Evolutionary conservation across 2,329 filamentous ascomycete genomes (phyloP), one percentile per base, ranked within the genome.

Genomic region (Arachnomyces sp.): DNA sequence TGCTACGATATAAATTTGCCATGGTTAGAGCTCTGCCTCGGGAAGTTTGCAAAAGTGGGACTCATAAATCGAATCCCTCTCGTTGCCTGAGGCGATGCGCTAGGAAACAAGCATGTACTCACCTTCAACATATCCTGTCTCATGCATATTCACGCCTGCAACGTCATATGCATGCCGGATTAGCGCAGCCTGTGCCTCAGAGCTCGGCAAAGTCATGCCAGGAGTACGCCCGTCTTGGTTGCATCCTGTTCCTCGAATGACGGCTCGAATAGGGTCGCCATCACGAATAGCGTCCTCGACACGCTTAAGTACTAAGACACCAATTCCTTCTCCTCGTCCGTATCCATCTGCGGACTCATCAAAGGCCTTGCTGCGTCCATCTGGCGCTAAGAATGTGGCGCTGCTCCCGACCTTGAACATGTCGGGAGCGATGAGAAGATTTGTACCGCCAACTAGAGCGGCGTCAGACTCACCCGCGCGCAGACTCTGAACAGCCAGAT

Each of bases 251-350:
- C n/a, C n/a, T n/a, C n/a, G n/a, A n/a, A n/a, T n/a, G n/a, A n/a
- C n/a, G n/a, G n/a, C n/a, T n/a, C n/a, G 53, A 28, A 72, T 62
- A 2, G 56, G 46, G 35, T 71, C 66, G 1, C 61, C 61, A 43
- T 70, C 61, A 0, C 39, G 47, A 2, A 77, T 38, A 0, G 75
- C 75, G 2, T 62, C 51, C 2, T 49, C 53, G 0, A 77, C 49
- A 2, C 51, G 58, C 51, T 77, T 78, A 0, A 79, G 44, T 1
- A 77, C 54, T 0, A 77, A 40, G 0, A 59, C 56, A 1, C 63
- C 64, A 9, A 73, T 50, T 1, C 72, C 73, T 38, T 78, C 74
- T 3, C 67, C 71, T 2, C 71, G 60, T 20, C 57, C 68, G 54
- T 61, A 72, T 17, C 70, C 72, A 44, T 72, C 54, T 0, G 64